phyloP scores from a whole-genome alignment of 495 filamentous ascomycete species.

The Penicillium silybi region DNA sequence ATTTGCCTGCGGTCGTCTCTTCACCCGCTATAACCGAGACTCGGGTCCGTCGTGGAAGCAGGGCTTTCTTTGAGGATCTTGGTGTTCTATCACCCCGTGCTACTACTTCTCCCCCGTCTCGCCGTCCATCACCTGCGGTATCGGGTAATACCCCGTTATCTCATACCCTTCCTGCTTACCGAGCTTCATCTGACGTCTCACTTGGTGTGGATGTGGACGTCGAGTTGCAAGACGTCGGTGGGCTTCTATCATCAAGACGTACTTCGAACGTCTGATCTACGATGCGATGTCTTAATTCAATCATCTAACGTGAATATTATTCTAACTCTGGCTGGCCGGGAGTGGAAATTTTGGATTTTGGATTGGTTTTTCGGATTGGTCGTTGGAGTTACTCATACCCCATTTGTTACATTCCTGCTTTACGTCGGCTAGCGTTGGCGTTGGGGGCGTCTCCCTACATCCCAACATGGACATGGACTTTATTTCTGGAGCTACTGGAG shows the following conservation, averaged over 20 bases:
- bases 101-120: constrained; percentile 3
- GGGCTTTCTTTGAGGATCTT: constrained; percentile 56
- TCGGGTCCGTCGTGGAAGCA: constrained; percentile 39
- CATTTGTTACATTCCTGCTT: constrained; percentile 7
- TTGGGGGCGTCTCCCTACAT: constrained; percentile 12
- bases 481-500: neutral
- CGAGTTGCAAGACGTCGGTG: constrained; percentile 26
- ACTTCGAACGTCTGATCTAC: neutral
- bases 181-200: constrained; percentile 21
- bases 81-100: constrained; percentile 36
- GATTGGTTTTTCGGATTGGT: neutral
- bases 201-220: constrained; percentile 39
- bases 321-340: neutral
- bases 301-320: neutral
- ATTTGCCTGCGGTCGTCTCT: constrained; percentile 1
- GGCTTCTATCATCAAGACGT: constrained; percentile 35
- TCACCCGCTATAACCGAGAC: neutral
- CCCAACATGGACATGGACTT: neutral
- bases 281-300: neutral
- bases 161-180: constrained; percentile 19
- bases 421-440: constrained; percentile 12
- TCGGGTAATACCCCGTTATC: neutral
- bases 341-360: neutral
- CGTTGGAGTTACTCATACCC: constrained; percentile 2
- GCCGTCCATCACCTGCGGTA: constrained; percentile 1